These are phyloP conservation scores for Ogataea dorogensis DNA, from an alignment of 805 yeast genomes.

Conservation along the genomic window DNA sequence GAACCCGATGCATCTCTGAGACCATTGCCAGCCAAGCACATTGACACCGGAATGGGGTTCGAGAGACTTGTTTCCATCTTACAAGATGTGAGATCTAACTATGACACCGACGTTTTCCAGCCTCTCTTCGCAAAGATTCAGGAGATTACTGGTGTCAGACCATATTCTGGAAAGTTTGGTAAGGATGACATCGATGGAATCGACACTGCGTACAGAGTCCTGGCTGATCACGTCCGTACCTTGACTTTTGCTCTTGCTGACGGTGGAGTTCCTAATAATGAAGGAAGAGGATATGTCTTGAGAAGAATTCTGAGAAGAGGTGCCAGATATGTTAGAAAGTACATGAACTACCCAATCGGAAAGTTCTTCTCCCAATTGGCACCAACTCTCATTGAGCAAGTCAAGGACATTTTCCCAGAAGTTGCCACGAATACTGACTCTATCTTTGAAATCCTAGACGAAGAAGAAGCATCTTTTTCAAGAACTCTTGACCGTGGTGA, in stretches of 20 bases:
- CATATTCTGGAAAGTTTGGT: conserved; percentile 91
- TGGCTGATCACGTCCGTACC: conserved; percentile 98
- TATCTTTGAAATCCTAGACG: conserved; percentile 87
- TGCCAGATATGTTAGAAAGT: conserved; percentile 93
- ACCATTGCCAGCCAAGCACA: conserved; percentile 88
- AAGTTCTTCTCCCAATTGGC: conserved; percentile 88
- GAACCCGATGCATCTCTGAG: conserved; percentile 80
- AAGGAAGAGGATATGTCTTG: conserved; percentile 97
- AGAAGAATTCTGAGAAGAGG: conserved; percentile 98
- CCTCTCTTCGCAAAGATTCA: conserved; percentile 86
- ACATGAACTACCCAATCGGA: conserved; percentile 94
- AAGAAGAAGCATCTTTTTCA: conserved; percentile 93
- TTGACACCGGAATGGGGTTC: conserved; percentile 98
- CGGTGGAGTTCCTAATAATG: conserved; percentile 99
- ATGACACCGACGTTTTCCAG: conserved; percentile 94
- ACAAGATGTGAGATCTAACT: conserved; percentile 89
- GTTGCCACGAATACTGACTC: conserved; percentile 66
- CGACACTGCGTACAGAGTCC: conserved; percentile 96
- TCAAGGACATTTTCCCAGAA: conserved; percentile 89
- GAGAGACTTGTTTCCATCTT: conserved; percentile 94
- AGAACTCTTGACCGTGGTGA: conserved; percentile 98
- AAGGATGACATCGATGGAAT: conserved; percentile 90
- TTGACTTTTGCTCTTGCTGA: conserved; percentile 94
- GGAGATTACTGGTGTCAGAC: conserved; percentile 90
- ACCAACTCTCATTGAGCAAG: conserved; percentile 89